These are phyloP conservation scores for Gyromitra esculenta DNA, from an alignment of 2,329 filamentous ascomycete species.

Conservation along the genomic window DNA sequence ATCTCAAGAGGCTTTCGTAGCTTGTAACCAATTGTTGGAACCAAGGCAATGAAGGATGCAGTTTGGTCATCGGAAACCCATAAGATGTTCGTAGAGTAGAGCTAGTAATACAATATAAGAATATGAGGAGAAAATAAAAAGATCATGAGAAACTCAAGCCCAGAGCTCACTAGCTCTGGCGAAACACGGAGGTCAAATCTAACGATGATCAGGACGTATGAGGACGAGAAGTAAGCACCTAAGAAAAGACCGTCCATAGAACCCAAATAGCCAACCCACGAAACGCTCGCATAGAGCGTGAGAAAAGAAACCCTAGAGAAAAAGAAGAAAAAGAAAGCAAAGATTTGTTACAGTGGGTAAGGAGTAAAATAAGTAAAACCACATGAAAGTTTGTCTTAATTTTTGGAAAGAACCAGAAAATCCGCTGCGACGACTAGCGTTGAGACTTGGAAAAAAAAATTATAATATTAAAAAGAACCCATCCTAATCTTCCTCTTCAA, in stretches of 20 bases:
- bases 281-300: conserved; percentile 12
- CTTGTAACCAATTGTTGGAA: background rate
- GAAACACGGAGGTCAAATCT: background rate
- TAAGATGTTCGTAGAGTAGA: conserved; percentile 10
- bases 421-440: conserved; percentile 7
- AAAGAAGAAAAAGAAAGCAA: conserved; percentile 20
- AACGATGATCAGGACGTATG: background rate
- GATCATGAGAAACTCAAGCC: background rate
- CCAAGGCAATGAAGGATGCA: background rate
- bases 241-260: conserved; percentile 18
- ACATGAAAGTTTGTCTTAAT: conserved; percentile 9
- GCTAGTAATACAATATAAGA: conserved; percentile 38
- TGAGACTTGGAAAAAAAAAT: background rate
- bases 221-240: background rate
- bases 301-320: conserved; percentile 7
- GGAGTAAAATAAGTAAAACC: conserved; percentile 3
- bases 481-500: conserved; percentile 48
- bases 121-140: conserved; percentile 12
- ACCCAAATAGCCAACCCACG: conserved; percentile 9
- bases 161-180: background rate
- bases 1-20: background rate
- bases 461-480: background rate
- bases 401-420: background rate
- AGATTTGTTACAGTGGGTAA: conserved; percentile 35
- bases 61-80: conserved; percentile 5